These are phyloP conservation scores for Microdochium bolleyi DNA, from an alignment of 2,329 filamentous ascomycete genomes.

Conservation along the genomic window DNA sequence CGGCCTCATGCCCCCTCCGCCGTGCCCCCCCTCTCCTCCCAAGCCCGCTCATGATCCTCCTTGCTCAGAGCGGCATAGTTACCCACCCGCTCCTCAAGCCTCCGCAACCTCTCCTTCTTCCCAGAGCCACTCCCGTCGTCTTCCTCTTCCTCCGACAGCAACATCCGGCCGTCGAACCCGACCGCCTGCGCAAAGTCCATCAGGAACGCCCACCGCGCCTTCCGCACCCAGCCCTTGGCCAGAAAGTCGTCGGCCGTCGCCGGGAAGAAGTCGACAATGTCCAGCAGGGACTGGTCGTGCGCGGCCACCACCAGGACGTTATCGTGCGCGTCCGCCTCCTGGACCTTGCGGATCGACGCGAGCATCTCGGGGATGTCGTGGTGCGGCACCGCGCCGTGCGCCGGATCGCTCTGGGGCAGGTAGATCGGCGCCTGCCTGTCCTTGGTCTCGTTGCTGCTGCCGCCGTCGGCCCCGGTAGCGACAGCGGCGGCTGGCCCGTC, in stretches of 20 bases:
- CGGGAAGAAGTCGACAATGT: constrained; percentile 40
- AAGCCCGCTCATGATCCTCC: too few species aligned
- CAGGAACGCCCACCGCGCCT: constrained; percentile 40
- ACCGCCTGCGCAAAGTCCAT: constrained; percentile 37
- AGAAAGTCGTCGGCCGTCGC: constrained; percentile 35
- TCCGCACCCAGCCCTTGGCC: constrained; percentile 34
- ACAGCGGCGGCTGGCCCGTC: constrained; percentile 3
- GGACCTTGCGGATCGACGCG: constrained; percentile 33
- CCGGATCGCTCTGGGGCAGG: constrained; percentile 7
- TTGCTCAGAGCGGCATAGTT: too few species aligned
- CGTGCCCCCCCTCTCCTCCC: too few species aligned
- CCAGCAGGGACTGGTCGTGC: constrained; percentile 34
- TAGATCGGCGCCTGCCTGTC: constrained; percentile 21
- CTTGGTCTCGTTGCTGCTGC: neutral
- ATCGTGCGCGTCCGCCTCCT: constrained; percentile 34
- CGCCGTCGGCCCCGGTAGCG: neutral
- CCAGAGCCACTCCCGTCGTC: neutral
- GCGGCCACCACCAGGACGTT: constrained; percentile 36
- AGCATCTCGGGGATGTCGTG: constrained; percentile 21
- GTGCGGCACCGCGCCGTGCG: constrained; percentile 7
- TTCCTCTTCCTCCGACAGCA: neutral
- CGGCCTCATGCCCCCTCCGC: too few species aligned
- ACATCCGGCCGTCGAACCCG: constrained; percentile 16
- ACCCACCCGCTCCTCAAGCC: too few species aligned
- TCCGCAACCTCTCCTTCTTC: neutral